phyloP scores from a whole-genome alignment of 352 stramenopile species.

The Pythium brachiatum region DNA sequence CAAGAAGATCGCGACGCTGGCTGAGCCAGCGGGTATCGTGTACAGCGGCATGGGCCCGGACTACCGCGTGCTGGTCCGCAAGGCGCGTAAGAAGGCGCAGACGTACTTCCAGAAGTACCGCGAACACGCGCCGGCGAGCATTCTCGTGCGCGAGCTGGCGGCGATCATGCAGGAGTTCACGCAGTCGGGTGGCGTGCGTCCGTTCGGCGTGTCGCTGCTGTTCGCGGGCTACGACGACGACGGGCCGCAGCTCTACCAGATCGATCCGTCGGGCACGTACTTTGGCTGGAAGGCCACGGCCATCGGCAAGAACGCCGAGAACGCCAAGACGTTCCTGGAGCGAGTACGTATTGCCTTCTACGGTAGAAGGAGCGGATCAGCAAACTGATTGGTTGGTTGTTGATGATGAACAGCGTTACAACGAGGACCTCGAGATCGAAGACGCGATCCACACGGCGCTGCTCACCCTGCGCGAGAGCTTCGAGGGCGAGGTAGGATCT shows the following conservation, averaged over 20 bases:
- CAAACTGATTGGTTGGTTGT: neutral
- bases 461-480: conserved; percentile 98
- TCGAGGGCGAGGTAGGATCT: conserved; percentile 89
- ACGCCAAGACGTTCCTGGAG: conserved; percentile 99
- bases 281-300: conserved; percentile 99
- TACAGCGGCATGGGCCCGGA: conserved; percentile 98
- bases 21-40: conserved; percentile 91
- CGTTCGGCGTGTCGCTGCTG: conserved; percentile 98
- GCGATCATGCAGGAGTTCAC: conserved; percentile 99
- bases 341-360: conserved; percentile 68
- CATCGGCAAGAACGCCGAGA: conserved; percentile 98
- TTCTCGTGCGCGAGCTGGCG: conserved; percentile 96
- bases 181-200: conserved; percentile 95
- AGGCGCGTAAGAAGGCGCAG: conserved; percentile 95
- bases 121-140: conserved; percentile 92
- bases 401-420: conserved; percentile 65
- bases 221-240: conserved; percentile 98
- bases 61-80: conserved; percentile 97
- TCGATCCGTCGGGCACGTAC: conserved; percentile 97
- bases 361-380: neutral
- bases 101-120: conserved; percentile 95
- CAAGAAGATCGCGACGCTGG: conserved; percentile 96
- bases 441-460: conserved; percentile 99
- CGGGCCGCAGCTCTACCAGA: conserved; percentile 97
- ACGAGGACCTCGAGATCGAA: conserved; percentile 99